phyloP scores from a whole-genome alignment of 106 monocot species.

The Dioscorea alata region DNA sequence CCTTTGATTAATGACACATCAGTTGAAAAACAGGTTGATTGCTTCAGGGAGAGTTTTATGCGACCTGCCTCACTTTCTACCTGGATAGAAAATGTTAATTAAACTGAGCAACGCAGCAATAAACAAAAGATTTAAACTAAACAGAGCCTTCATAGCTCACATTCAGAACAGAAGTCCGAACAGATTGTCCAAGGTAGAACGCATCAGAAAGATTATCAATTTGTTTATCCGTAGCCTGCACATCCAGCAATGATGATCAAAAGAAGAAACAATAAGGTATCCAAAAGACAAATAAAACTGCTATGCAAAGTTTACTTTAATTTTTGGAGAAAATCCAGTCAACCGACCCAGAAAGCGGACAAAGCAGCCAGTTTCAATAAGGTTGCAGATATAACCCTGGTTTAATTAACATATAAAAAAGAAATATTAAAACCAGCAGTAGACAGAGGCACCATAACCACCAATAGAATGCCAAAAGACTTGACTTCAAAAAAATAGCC shows the following conservation, averaged over 20 bases:
- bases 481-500: no score
- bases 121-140: not conserved
- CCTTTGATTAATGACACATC: constrained; percentile 59
- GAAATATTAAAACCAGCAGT: no score
- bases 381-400: constrained; percentile 91
- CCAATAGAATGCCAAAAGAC: not conserved
- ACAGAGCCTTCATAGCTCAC: constrained; percentile 31
- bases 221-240: constrained; percentile 51
- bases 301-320: constrained; percentile 40
- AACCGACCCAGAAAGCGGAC: constrained; percentile 92
- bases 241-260: constrained; percentile 23
- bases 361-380: constrained; percentile 85
- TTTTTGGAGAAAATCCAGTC: constrained; percentile 79
- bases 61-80: constrained; percentile 57
- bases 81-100: constrained; percentile 23
- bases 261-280: constrained; percentile 4
- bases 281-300: constrained; percentile 6
- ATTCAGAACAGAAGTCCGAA: constrained; percentile 64
- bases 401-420: not conserved
- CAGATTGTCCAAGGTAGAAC: constrained; percentile 88
- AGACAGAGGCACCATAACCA: no score
- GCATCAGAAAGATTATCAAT: constrained; percentile 47
- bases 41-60: constrained; percentile 76
- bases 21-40: constrained; percentile 82
- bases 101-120: not conserved